Percentiles rank a stretch among this genome's conserved stretches.
Evolutionary conservation across 73 alveolate species (phyloP).

Genomic region (Blepharisma stoltei): DNA sequence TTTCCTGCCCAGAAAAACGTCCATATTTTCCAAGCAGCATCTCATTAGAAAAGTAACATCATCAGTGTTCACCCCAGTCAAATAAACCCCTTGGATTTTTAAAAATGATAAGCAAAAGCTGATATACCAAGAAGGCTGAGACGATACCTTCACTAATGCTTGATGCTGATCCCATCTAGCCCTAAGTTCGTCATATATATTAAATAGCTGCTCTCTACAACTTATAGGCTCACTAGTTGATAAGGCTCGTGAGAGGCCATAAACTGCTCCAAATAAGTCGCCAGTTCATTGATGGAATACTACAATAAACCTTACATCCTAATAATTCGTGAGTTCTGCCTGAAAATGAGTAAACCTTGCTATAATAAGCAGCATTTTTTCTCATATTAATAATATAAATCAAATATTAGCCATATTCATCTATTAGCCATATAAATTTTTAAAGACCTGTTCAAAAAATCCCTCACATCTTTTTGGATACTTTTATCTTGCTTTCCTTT

Average conservation of each 20-base stretch:
- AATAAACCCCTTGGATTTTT: background rate
- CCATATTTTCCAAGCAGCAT: background rate
- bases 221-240: background rate
- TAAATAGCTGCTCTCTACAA: background rate
- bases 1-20: background rate
- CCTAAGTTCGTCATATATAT: background rate
- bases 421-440: too few species aligned
- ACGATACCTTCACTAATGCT: background rate
- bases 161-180: background rate
- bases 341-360: background rate
- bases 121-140: slow-evolving; percentile 2
- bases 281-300: background rate
- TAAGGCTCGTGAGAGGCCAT: background rate
- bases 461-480: background rate
- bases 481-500: background rate
- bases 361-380: too few species aligned
- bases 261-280: background rate
- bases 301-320: slow-evolving; percentile 1
- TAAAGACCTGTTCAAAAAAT: background rate
- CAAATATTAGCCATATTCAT: too few species aligned
- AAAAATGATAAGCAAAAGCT: background rate
- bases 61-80: slow-evolving; percentile 14
- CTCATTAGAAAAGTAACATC: background rate
- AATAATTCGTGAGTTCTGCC: background rate
- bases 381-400: too few species aligned